A percentile compares a stretch with the other conserved stretches of the same genome.
Conservation (phyloP, 1,284 basidiomycete species). For the Cryptococcus sp. region DNA sequence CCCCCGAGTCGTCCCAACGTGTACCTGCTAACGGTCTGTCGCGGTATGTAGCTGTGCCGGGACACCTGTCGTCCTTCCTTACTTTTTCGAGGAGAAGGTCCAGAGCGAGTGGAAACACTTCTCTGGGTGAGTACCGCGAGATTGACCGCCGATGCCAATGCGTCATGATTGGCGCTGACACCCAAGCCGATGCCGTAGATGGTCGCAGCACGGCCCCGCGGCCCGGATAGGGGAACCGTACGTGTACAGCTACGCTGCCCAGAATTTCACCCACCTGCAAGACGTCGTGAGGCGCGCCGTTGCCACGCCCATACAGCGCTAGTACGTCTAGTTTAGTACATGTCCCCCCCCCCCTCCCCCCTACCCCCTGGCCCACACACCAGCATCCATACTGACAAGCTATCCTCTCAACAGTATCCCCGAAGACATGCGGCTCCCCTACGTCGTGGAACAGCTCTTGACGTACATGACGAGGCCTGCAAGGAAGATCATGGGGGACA, state of each 20-base stretch:
- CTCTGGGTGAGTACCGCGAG: constrained; percentile 5
- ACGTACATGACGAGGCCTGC: constrained; percentile 25
- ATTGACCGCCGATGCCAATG: too few species aligned
- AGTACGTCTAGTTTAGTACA: constrained; percentile 11
- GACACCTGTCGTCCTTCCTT: constrained; percentile 42
- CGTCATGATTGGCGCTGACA: too few species aligned
- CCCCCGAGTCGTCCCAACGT: too few species aligned
- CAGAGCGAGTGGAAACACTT: constrained; percentile 32
- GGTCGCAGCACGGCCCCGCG: constrained; percentile 40
- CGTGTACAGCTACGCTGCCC: constrained; percentile 33
- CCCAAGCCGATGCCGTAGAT: background rate
- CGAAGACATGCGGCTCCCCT: constrained; percentile 22
- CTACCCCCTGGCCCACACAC: too few species aligned
- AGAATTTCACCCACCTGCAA: constrained; percentile 21
- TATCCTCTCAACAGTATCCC: constrained; percentile 17
- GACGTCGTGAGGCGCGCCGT: constrained; percentile 23
- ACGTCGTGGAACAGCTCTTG: constrained; percentile 10
- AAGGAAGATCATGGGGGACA: constrained; percentile 20
- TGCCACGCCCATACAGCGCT: constrained; percentile 28
- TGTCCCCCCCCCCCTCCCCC: background rate
- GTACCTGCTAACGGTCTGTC: background rate
- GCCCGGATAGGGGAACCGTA: constrained; percentile 36
- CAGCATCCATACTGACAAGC: background rate
- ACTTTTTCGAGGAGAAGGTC: constrained; percentile 17
- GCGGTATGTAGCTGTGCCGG: constrained; percentile 31